Base-by-base conservation (phyloP, 192 early-diverging fungal genomes). In the Rhizoclosmatium globosum region DNA sequence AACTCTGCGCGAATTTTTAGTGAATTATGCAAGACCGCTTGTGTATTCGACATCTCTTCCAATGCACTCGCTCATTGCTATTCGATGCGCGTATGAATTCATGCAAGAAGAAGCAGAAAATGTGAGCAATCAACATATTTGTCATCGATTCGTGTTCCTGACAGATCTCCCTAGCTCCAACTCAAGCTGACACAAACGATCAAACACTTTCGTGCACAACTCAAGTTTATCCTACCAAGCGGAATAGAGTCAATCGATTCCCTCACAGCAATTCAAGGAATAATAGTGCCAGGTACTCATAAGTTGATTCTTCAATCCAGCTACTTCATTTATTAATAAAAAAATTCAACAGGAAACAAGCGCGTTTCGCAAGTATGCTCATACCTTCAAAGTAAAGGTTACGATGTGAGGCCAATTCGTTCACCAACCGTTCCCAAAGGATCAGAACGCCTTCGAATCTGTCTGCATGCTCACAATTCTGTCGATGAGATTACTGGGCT, bases 1-100 rank as follows among this genome's bases (percentile, higher is more conserved):
- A 3, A 68, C 86, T 3, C 77, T 95, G 4, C 86, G 89, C 58
- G 77, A 92, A 3, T 96, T 93, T 78, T 74, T 96, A 43, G 87
- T 94, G 74, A 96, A 96, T 74, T 96, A 96, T 71, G 92, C 93
- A 3, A 83, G 93, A 23, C 93, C 94, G 0, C 73, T 94, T 21
- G 92, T 96, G 43, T 96, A 93, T 79, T 93, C 92, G 0, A 96
- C 94, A 1, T 94, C 94, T 62, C 86, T 94, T 68, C 81, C 93
- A 1, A 85, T 82, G 46, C 92, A 89, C 71, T 88, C 84, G 31
- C 83, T 96, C 9, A 81, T 92, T 9, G 85, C 91, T 43, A 89
- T 95, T 66, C 85, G 87, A 61, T 87, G 85, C 69, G 88, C 94
- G 11, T 95, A 95, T 69, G 71, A 89, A 17, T 68, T 89, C 59